These are phyloP conservation scores for Wickerhamiella galacta DNA, from an alignment of 805 yeast species.

Conservation along the genomic window DNA sequence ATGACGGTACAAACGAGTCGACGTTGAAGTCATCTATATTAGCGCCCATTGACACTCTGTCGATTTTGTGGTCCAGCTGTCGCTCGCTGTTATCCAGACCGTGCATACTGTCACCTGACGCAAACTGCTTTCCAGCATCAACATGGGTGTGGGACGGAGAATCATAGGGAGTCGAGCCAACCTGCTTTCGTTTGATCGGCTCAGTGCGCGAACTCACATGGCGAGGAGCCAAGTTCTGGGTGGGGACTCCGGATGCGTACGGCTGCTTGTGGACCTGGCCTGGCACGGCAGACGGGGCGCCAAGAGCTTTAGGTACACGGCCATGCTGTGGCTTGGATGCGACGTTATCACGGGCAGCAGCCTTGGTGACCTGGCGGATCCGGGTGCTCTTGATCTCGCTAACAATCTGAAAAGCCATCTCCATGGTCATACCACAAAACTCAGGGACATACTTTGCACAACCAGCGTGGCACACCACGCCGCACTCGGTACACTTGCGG, in stretches of 20 bases:
- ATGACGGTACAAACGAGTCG: not conserved
- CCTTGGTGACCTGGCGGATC: slow-evolving; percentile 16
- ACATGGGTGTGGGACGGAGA: too few species aligned
- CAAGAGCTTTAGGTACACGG: slow-evolving; percentile 1
- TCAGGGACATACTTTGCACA: slow-evolving; percentile 95
- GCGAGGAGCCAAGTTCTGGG: not conserved
- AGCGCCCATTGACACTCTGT: slow-evolving; percentile 1
- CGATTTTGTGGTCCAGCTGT: slow-evolving; percentile 1
- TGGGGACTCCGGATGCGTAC: not conserved
- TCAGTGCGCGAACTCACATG: slow-evolving; percentile 10
- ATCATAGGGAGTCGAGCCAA: too few species aligned
- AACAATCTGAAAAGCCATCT: slow-evolving; percentile 79
- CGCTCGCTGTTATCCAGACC: too few species aligned
- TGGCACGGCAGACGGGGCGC: not conserved
- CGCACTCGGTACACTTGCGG: slow-evolving; percentile 78
- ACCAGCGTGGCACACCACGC: slow-evolving; percentile 80
- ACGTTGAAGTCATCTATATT: not conserved
- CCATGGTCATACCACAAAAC: slow-evolving; percentile 97
- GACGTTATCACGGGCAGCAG: slow-evolving; percentile 10
- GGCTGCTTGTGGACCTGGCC: not conserved
- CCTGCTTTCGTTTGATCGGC: slow-evolving; percentile 17
- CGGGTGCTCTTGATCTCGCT: slow-evolving; percentile 62
- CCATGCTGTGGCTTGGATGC: not conserved
- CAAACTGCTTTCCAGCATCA: too few species aligned
- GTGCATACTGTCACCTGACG: too few species aligned